Evolutionary conservation across 139 green algal genomes (phyloP), one percentile per base, ranked within the genome.

Genomic region (Yamagishiella unicocca): DNA sequence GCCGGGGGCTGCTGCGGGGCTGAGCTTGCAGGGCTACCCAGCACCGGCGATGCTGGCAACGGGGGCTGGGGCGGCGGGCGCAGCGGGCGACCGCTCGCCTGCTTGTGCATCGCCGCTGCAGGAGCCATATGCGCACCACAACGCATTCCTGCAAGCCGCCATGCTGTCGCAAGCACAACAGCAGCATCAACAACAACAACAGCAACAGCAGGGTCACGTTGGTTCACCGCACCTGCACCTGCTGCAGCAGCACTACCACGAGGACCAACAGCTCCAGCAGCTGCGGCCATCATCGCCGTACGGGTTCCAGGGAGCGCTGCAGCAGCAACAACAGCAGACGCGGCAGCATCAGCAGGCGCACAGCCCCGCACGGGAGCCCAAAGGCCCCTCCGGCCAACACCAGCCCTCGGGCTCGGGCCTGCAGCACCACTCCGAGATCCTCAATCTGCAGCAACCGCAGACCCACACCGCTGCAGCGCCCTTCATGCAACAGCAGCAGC

Each of bases 151-250:
- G 9, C 66, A 45, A 2, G 31, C 9, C 66, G 37, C 31, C 9
- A 27, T 74, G 66, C 9, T 74, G 19, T 33, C 66, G 19, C 31
- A 45, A 29, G 66, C 66, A 12, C 75, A 83, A 62, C 53, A 70
- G 53, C 54, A 54, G 70, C 76, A 83, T 53, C 76, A 54, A 33
- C 54, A 55, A 37, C 33, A 82, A 29, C 55, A 55, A 55, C 76
- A 71, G 38, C 45, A 80, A 25, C 72, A 80, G 10, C n/a, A n/a
- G n/a, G n/a, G n/a, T n/a, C n/a, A n/a, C n/a, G n/a, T n/a, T n/a
- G n/a, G n/a, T n/a, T n/a, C n/a, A n/a, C n/a, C n/a, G 55, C 77
- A 84, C 27, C 35, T 33, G 31, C 74, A 70, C 53, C 21, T 35
- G 35, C 17, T 5, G 10, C 79, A 31, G 79, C 43, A 38, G 79